Conservation (phyloP, 2,329 filamentous ascomycete genomes). For the Ophidiomyces ophidiicola region DNA sequence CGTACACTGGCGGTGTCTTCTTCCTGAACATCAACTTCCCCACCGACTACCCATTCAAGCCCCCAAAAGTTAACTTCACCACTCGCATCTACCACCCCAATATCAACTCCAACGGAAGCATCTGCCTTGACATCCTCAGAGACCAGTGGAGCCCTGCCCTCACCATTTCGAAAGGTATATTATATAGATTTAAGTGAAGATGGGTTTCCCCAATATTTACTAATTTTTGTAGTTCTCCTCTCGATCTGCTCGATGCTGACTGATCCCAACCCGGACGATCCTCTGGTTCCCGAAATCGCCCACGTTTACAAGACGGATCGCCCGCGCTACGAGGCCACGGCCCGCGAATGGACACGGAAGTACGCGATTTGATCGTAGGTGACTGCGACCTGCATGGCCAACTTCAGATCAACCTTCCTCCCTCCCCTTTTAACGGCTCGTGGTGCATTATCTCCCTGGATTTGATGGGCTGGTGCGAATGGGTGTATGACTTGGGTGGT, state of each 20-base stretch:
- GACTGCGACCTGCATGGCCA: too few relatives aligned
- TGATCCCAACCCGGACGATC: constrained; percentile 97
- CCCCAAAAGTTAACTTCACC: constrained; percentile 99
- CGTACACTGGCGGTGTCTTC: constrained; percentile 96
- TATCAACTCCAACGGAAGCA: constrained; percentile 99
- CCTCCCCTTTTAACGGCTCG: constrained; percentile 9
- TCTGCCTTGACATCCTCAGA: constrained; percentile 94
- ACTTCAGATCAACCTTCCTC: too few relatives aligned
- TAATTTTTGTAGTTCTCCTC: constrained; percentile 58
- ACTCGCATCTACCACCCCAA: constrained; percentile 99
- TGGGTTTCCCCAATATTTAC: constrained; percentile 6
- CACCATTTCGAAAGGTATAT: constrained; percentile 91
- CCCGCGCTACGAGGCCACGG: constrained; percentile 87
- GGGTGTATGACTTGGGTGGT: constrained; percentile 11
- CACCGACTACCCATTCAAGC: constrained; percentile 99
- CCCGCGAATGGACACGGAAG: constrained; percentile 97
- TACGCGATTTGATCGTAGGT: constrained; percentile 65
- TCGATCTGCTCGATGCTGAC: constrained; percentile 99
- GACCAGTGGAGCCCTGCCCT: constrained; percentile 98
- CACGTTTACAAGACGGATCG: constrained; percentile 99
- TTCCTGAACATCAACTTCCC: constrained; percentile 98
- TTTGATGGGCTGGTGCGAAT: constrained; percentile 10
- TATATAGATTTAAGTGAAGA: background rate
- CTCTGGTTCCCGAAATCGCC: constrained; percentile 95
- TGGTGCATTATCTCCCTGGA: constrained; percentile 12